Percentiles rank a stretch among this genome's conserved stretches.
phyloP scores from a whole-genome alignment of 306 rosid genomes.

The Prunus salicina region DNA sequence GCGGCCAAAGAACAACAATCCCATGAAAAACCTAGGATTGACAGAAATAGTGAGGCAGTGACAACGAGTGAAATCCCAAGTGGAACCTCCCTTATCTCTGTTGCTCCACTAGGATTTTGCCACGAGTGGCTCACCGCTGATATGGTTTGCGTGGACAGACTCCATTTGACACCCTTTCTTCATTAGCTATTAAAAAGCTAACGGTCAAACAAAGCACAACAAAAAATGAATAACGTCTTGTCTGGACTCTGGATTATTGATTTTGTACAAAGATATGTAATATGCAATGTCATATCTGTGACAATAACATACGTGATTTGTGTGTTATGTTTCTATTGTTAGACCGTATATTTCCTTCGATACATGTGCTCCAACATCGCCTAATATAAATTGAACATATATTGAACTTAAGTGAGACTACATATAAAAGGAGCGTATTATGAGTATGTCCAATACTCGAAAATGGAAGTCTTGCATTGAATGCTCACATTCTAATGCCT shows the following conservation, averaged over 20 bases:
- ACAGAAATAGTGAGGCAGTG: constrained; percentile 1
- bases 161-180: not conserved
- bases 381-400: too few relatives aligned
- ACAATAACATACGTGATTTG: too few relatives aligned
- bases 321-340: too few relatives aligned
- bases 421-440: too few relatives aligned
- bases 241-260: not conserved
- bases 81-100: constrained; percentile 31
- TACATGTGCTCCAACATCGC: too few relatives aligned
- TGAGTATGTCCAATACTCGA: too few relatives aligned
- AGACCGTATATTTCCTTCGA: too few relatives aligned
- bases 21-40: not conserved
- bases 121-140: constrained; percentile 14
- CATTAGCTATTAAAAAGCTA: not conserved
- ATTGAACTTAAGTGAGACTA: too few relatives aligned
- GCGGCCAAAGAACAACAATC: not conserved
- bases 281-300: too few relatives aligned
- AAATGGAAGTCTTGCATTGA: too few relatives aligned
- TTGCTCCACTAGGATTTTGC: constrained; percentile 19
- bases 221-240: not conserved
- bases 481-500: too few relatives aligned
- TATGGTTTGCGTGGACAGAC: constrained; percentile 1
- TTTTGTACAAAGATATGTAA: not conserved
- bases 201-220: not conserved
- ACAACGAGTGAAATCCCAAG: constrained; percentile 16